Base-by-base conservation (phyloP, 2,329 filamentous ascomycete genomes). In the Escovopsis sp. region DNA sequence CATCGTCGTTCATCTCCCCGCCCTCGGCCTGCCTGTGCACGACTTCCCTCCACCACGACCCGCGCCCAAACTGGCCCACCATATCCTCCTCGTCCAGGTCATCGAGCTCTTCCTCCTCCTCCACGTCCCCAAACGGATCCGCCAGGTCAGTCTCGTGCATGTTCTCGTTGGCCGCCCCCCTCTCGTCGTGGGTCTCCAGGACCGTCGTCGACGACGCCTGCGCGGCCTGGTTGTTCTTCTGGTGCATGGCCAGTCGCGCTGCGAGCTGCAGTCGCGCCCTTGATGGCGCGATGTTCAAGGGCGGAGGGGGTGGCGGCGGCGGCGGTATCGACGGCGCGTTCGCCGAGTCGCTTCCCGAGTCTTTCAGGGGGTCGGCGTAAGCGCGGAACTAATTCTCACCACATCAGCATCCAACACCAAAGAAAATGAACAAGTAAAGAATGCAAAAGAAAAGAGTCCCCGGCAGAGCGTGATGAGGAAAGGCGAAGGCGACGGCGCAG, bases 201-300 rank as follows among this genome's bases (percentile, higher is more conserved):
- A 62, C 50, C 1, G 62, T 62, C 2, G 68, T 53, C 2, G 63
- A 65, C 10, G 69, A 66, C 6, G 71, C 64, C 15, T 66, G 63
- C 23, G 67, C 61, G 6, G 69, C 63, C 19, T 66, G 63, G 38
- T 62, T 68, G 49, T 77, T 75, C 59, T 85, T 81, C 51, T 79
- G 76, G 50, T 85, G 82, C 62, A 82, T 75, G 2, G 85, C 76
- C 54, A 96, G 71, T 11, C 88, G 78, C 11, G 85, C 84, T n/a
- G 87, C 88, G n/a, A 96, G 74, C 60, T 94, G 86, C 43, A 86
- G 72, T 40, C 89, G 78, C 7, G 89, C 89, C 41, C 89, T 78
- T 7, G 86, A 93, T 2, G 89, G 88, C 1, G 84, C 80, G 33
- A 89, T 79, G 58, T 89, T 91, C 54, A 94, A 69, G 11, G 87